phyloP scores from a whole-genome alignment of 176 grass and related monocot genomes.

The Hsuehochloa calcarea region DNA sequence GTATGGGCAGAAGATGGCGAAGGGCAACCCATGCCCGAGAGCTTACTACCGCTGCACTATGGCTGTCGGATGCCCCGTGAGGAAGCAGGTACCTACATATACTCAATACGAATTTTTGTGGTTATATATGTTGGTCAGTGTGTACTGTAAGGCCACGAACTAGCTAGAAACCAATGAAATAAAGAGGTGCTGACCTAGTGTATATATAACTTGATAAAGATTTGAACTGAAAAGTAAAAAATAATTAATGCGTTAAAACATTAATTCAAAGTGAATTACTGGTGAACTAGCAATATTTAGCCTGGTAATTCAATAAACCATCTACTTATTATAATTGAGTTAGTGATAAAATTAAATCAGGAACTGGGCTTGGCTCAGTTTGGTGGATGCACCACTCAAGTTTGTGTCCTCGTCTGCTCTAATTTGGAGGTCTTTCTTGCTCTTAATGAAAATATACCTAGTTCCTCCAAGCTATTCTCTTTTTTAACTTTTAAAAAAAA shows the following conservation, averaged over 20 bases:
- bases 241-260: background rate
- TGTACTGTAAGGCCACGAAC: background rate
- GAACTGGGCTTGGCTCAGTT: no score
- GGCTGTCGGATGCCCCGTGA: conserved; percentile 74
- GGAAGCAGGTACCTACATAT: conserved; percentile 66
- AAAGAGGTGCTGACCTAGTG: background rate
- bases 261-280: background rate
- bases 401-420: no score
- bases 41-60: conserved; percentile 95
- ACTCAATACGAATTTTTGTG: background rate
- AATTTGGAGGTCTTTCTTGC: no score
- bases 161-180: background rate
- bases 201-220: background rate
- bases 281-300: background rate
- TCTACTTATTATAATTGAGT: background rate
- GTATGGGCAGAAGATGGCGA: conserved; percentile 96
- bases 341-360: no score
- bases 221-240: background rate
- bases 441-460: no score
- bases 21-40: conserved; percentile 84
- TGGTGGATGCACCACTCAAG: no score
- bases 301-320: background rate
- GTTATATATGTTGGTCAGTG: background rate
- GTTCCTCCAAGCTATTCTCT: no score
- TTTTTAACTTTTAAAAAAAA: no score